These are phyloP conservation scores for Aspergillus tanneri DNA, from an alignment of 2,329 filamentous ascomycete genomes.

Conservation along the genomic window DNA sequence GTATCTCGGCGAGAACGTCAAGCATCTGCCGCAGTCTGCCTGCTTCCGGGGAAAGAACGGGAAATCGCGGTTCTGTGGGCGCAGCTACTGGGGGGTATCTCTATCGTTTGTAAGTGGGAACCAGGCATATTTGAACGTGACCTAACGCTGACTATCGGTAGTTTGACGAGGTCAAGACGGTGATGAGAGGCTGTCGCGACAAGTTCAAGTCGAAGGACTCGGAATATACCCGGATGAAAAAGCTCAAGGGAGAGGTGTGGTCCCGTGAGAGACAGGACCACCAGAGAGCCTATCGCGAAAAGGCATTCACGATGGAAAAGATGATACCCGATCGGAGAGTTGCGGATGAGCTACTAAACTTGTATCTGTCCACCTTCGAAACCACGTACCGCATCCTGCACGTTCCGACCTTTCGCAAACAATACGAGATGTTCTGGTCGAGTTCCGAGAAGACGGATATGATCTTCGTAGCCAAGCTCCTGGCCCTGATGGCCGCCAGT, in stretches of 20 bases:
- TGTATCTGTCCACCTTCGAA: constrained; percentile 59
- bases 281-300: constrained; percentile 31
- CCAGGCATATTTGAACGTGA: background rate
- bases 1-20: constrained; percentile 29
- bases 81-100: constrained; percentile 31
- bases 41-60: constrained; percentile 34
- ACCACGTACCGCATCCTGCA: constrained; percentile 59
- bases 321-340: constrained; percentile 48
- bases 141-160: constrained; percentile 13
- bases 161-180: constrained; percentile 31
- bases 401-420: constrained; percentile 55
- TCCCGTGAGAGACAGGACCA: constrained; percentile 30
- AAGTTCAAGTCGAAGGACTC: constrained; percentile 21
- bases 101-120: constrained; percentile 32
- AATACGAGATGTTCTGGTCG: constrained; percentile 58
- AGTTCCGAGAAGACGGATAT: constrained; percentile 41
- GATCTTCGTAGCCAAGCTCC: constrained; percentile 49
- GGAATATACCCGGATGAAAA: constrained; percentile 29
- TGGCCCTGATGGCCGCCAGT: constrained; percentile 43
- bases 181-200: constrained; percentile 24
- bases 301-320: constrained; percentile 30
- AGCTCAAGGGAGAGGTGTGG: constrained; percentile 31
- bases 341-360: constrained; percentile 53
- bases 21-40: constrained; percentile 25
- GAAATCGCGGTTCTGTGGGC: constrained; percentile 32